A percentile compares a stretch with the other conserved stretches of the same genome.
Conservation (phyloP, 2,329 filamentous ascomycete genomes). For the Fusarium sarcochroum region DNA sequence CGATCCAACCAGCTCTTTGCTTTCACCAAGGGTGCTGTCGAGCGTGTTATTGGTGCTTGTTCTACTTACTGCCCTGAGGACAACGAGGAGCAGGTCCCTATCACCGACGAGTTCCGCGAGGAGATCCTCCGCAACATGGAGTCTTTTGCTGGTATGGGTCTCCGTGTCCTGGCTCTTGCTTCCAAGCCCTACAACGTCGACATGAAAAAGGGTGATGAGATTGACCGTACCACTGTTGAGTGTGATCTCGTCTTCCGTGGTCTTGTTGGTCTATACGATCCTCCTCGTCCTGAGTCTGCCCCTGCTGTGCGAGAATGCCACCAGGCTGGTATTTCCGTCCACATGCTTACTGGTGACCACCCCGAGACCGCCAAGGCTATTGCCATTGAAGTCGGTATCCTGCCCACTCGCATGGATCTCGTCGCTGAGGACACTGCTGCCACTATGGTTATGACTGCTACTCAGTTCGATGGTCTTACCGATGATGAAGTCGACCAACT, state of each 20-base stretch:
- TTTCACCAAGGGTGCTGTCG: slow-evolving; percentile 76
- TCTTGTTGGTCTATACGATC: slow-evolving; percentile 79
- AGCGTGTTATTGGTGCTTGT: slow-evolving; percentile 75
- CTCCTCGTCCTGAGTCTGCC: slow-evolving; percentile 76
- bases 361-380: slow-evolving; percentile 74
- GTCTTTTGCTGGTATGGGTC: slow-evolving; percentile 70
- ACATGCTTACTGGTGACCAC: slow-evolving; percentile 79
- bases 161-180: slow-evolving; percentile 77
- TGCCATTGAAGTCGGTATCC: slow-evolving; percentile 72
- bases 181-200: slow-evolving; percentile 56
- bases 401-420: slow-evolving; percentile 63
- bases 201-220: slow-evolving; percentile 59
- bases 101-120: slow-evolving; percentile 67
- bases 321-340: slow-evolving; percentile 73
- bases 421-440: slow-evolving; percentile 67
- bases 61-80: slow-evolving; percentile 62
- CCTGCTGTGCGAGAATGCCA: slow-evolving; percentile 71
- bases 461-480: slow-evolving; percentile 73
- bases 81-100: slow-evolving; percentile 50
- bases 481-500: slow-evolving; percentile 75
- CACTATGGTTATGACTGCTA: slow-evolving; percentile 74
- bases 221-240: slow-evolving; percentile 69
- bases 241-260: slow-evolving; percentile 74
- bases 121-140: slow-evolving; percentile 76
- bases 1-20: slow-evolving; percentile 50